Evolutionary conservation across 768 basidiomycete species (phyloP), one percentile per base, ranked within the genome.

Genomic region (Tricholoma matsutake): DNA sequence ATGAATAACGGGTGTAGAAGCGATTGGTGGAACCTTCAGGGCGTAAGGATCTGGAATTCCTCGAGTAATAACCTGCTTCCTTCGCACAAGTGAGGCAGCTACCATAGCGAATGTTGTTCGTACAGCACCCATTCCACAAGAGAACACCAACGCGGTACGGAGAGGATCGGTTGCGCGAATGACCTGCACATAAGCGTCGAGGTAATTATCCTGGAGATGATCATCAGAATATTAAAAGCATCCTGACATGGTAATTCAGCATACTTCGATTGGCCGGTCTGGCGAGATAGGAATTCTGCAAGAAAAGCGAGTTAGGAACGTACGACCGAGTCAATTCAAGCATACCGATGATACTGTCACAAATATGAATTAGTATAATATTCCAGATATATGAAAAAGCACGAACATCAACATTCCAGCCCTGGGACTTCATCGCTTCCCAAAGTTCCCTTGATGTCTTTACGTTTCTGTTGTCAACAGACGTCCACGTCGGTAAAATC

Each of bases 51-150:
- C 96, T 3, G 82, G 80, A 52, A 88, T 73, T 1, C 92, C 92
- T 29, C 79, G 75, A 14, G 80, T 66, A 28, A 90, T 77, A 10
- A 88, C 74, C 70, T 93, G 89, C 67, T 88, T 91, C 53, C 96
- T 80, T 45, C 96, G 81, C 1, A 98, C 81, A 35, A 99, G 79
- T 59, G 88, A 86, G 0, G 96, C 95, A 6, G 94, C 92, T n/a
- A 89, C 84, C 97, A 98, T 98, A 3, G 93, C 94, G 69, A 97
- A 98, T 0, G 96, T 98, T 2, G 95, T 96, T 18, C 96, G 84
- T 1, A 98, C 96, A 2, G 93, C 94, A 49, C 97, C 97, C 87
- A 96, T 94, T 32, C 97, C 96, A 71, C 96, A 98, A 54, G 91
- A 94, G 72, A 98, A 98, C 4, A 98, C 91, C 18, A 98, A 78